Evolutionary conservation across 495 filamentous ascomycete species (phyloP).

Genomic region (Neurospora sp.): DNA sequence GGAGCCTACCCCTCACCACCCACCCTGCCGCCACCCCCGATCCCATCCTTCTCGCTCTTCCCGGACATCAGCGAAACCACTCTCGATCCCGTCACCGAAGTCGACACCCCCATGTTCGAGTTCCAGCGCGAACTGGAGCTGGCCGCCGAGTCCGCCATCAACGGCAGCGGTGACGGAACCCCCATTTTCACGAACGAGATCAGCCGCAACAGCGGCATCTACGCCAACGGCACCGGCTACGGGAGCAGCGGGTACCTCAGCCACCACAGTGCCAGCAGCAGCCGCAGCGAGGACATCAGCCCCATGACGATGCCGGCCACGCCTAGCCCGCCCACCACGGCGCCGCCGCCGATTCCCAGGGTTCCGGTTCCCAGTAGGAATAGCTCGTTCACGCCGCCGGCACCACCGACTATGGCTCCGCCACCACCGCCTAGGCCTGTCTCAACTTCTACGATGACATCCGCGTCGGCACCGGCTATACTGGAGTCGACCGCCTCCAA

Average conservation of each 20-base stretch:
- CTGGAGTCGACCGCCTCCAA: not conserved
- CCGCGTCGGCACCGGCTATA: not conserved
- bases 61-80: constrained; percentile 14
- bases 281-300: not conserved
- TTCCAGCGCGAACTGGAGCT: constrained; percentile 11
- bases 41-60: constrained; percentile 17
- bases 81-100: constrained; percentile 18
- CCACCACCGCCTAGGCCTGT: not conserved
- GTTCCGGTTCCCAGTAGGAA: not conserved
- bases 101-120: constrained; percentile 10
- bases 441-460: not conserved
- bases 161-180: not conserved
- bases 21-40: constrained; percentile 2
- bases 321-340: not conserved
- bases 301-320: not conserved
- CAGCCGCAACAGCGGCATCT: not conserved
- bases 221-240: not conserved
- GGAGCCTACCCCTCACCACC: constrained; percentile 2
- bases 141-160: constrained; percentile 8
- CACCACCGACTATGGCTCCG: not conserved
- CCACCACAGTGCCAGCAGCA: not conserved
- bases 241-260: not conserved
- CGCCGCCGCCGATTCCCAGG: not conserved
- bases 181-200: not conserved
- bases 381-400: not conserved